phyloP scores from a whole-genome alignment of 768 basidiomycete genomes.

The Lactarius quietus region DNA sequence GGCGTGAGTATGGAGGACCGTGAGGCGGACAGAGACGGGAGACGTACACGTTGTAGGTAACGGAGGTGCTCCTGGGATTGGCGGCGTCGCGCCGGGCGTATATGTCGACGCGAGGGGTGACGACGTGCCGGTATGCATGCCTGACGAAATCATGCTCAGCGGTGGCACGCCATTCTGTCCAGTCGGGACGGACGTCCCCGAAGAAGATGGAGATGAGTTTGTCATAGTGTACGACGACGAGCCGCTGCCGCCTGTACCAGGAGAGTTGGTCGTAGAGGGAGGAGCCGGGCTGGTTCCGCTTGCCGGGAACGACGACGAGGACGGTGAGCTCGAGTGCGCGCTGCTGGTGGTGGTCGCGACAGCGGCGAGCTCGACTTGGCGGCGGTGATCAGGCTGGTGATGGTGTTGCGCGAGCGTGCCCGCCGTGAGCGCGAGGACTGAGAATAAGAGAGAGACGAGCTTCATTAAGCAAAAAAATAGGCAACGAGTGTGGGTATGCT shows the following conservation, averaged over 20 bases:
- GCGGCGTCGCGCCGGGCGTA: conserved; percentile 55
- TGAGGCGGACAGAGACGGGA: conserved; percentile 2
- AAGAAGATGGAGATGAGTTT: background rate
- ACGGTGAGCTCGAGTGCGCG: background rate
- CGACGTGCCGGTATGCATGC: conserved; percentile 55
- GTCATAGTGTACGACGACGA: background rate
- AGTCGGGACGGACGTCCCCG: background rate
- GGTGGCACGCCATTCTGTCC: conserved; percentile 44
- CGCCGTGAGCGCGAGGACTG: conserved; percentile 17
- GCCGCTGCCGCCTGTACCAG: background rate
- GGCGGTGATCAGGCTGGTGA: conserved; percentile 22
- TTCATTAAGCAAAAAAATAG: conserved; percentile 27
- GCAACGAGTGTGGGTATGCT: conserved; percentile 6
- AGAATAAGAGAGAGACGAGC: conserved; percentile 29
- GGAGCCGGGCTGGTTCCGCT: background rate
- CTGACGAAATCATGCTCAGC: conserved; percentile 54
- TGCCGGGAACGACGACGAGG: background rate
- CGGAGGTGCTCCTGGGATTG: conserved; percentile 59
- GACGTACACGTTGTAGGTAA: conserved; percentile 63
- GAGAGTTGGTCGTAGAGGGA: background rate
- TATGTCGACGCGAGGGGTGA: conserved; percentile 51
- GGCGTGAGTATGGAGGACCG: background rate
- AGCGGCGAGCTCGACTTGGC: conserved; percentile 3
- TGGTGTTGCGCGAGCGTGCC: conserved; percentile 21
- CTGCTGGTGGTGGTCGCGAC: background rate